Base-by-base conservation (phyloP, 1,284 basidiomycete genomes). In the Inonotus hispidus region DNA sequence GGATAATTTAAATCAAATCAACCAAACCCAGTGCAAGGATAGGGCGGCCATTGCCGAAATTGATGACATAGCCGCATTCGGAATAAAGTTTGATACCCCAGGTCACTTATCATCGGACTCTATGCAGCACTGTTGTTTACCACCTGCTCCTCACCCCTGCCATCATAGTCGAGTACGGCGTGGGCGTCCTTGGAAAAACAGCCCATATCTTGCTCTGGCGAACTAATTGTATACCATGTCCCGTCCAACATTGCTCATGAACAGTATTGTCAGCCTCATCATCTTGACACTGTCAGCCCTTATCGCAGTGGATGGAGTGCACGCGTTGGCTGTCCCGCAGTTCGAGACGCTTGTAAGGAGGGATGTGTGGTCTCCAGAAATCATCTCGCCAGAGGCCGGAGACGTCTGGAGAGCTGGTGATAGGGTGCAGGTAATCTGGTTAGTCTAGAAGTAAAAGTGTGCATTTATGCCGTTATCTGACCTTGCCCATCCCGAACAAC, bases 301-400 rank as follows among this genome's bases (percentile, higher is more conserved):
- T 62, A 62, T 62, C 60, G 38, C 50, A 19, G 39, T 58, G 21
- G 60, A 53, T 35, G 38, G 45, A 32, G 52, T 25, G n/a, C 50
- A 41, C 19, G 58, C 52, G 38, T 23, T 53, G 50, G 58, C 52
- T 11, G 25, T 60, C n/a, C 58, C 58, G 23, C 46, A 47, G 38
- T n/a, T 25, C 23, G 37, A 19, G 6, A 54, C 37, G 43, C 37
- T 49, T 5, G 53, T 45, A 19, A 53, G 65, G 57, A 74, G 79
- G 46, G 81, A 84, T 63, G 81, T 82, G 1, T 83, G 75, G 68
- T 75, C 71, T 0, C 82, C 82, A 1, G 66, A 61, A 1, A 72
- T 83, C 56, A 70, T 68, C 19, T 71, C 64, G 27, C 82, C 82
- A 0, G 56, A 60, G n/a, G 63, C 63, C 8, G 70, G 65, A 43